Evolutionary conservation across 768 basidiomycete species (phyloP), one percentile per base, ranked within the genome.

Genomic region (Lactarius hatsudake): DNA sequence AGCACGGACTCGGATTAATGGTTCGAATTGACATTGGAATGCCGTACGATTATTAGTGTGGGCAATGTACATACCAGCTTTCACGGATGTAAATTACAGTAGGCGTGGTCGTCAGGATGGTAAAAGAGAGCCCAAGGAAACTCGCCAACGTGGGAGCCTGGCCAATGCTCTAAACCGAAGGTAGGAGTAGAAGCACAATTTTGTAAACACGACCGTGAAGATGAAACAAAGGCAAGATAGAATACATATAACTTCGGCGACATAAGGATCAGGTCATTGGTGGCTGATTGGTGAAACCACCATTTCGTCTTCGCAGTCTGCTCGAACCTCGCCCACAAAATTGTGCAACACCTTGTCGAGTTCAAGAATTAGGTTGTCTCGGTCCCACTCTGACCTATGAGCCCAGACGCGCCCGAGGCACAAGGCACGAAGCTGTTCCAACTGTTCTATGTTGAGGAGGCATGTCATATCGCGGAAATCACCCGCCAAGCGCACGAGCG

Each of bases 351-450:
- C 75, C 10, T 77, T 79, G 63, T 81, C 70, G 61, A 95, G 76
- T 69, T 91, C 86, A 34, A 75, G 74, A 2, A 96, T 74, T 60
- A 96, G 79, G 7, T 73, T 76, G 71, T 85, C 83, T 56, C 96
- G 82, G 73, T 97, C 85, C 97, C 97, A 99, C 40, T 90, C 89
- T 15, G 80, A 79, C 42, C 95, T 79, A 69, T 86, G 87, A 34
- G 86, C 80, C 96, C 96, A 99, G n/a, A 98, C 82, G 59, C 80
- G 80, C 51, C 87, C 86, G 30, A 95, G 84, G 71, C 87, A 90
- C 2, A 84, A 86, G 9, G 97, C 96, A 6, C 97, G 86, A 7
- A 99, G 82, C 76, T 98, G 95, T 75, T 98, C 97, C 7, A 99
- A 83, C 74, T 96, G 87, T 74, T 99, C 97, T 59, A 98, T 82